Evolutionary conservation across 257 asterid genomes (phyloP).

Genomic region (Penstemon newberryi): DNA sequence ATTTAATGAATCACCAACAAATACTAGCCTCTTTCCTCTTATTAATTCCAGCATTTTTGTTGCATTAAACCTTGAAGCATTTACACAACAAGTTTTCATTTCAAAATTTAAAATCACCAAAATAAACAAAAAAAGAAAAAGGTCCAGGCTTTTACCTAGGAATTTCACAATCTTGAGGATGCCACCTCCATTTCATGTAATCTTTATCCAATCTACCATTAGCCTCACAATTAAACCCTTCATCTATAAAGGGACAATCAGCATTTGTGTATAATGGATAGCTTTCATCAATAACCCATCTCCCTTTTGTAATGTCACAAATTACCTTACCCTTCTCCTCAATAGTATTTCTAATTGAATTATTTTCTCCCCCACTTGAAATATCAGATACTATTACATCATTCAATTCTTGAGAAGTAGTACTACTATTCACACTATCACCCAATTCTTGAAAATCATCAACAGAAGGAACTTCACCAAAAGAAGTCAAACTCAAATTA

Average conservation of each 20-base stretch:
- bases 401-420: conserved; percentile 25
- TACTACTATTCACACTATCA: conserved; percentile 3
- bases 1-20: conserved; percentile 88
- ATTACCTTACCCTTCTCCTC: conserved; percentile 29
- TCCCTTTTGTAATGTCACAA: conserved; percentile 74
- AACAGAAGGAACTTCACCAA: conserved; percentile 26
- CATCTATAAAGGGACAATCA: conserved; percentile 83
- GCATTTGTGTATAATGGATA: conserved; percentile 72
- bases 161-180: conserved; percentile 74
- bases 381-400: conserved; percentile 15
- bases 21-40: conserved; percentile 84
- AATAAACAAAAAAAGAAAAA: background rate
- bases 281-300: conserved; percentile 74
- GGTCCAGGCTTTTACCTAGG: conserved; percentile 56
- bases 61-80: conserved; percentile 68
- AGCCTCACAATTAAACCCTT: conserved; percentile 76
- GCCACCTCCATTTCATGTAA: conserved; percentile 97
- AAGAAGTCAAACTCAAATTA: conserved; percentile 32
- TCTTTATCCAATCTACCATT: conserved; percentile 74
- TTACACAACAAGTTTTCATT: background rate
- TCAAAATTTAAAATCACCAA: background rate
- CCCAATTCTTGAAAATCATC: background rate
- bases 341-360: conserved; percentile 23
- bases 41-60: conserved; percentile 76
- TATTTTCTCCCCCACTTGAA: conserved; percentile 23